These are phyloP conservation scores for Lycium ferocissimum DNA, from an alignment of 257 asterid species.

Conservation along the genomic window DNA sequence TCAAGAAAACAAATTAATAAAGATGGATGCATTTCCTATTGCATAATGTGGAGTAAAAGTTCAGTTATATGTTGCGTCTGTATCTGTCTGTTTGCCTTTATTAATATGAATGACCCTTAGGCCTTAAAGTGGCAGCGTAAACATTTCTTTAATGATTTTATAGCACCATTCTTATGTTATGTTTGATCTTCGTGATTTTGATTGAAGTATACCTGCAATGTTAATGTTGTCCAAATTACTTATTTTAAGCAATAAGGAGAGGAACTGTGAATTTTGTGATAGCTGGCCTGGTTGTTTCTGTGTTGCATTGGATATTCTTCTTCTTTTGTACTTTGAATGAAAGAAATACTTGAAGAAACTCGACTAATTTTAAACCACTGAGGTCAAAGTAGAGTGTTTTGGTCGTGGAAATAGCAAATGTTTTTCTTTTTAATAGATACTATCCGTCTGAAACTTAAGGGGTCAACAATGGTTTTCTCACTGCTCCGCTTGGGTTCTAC, in stretches of 20 bases:
- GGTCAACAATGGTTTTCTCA: conserved; percentile 6
- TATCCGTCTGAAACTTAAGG: not conserved
- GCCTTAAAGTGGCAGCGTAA: not conserved
- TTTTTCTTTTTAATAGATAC: not conserved
- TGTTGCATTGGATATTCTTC: not conserved
- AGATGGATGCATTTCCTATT: not conserved
- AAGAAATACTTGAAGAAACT: no score
- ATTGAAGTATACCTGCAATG: not conserved
- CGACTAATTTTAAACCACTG: not conserved
- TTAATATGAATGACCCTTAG: not conserved
- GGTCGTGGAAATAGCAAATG: not conserved
- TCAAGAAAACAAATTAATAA: not conserved
- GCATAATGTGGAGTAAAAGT: not conserved
- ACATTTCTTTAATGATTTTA: not conserved
- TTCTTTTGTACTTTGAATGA: not conserved
- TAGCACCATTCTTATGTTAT: not conserved
- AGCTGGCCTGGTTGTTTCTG: not conserved
- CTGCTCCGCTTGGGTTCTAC: not conserved
- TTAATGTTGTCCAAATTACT: not conserved
- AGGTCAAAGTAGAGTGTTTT: not conserved
- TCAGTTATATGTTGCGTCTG: not conserved
- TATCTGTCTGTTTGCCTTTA: not conserved
- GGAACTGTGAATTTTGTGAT: not conserved
- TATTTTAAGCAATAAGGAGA: not conserved
- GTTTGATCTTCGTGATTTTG: not conserved